Conservation (phyloP, 2,329 filamentous ascomycete species). For the Pseudogymnoascus verrucosus region DNA sequence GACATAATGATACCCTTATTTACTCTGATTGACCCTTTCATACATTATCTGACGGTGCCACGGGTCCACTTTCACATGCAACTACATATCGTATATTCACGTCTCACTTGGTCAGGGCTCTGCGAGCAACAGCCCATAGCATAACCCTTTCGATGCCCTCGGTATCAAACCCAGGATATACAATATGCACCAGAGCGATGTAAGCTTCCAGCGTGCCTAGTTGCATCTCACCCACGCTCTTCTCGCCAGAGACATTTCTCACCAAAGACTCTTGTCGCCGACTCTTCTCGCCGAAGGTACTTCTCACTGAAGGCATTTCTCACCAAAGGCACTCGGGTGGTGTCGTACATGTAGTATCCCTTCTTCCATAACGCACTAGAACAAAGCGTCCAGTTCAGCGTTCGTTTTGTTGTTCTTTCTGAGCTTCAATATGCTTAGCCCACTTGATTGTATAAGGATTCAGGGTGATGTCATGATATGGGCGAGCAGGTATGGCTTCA, state of each 20-base stretch:
- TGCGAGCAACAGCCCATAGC: too few species aligned
- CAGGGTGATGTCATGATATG: too few species aligned
- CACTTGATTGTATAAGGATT: too few species aligned
- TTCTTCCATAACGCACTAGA: not conserved
- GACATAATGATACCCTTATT: conserved; percentile 10
- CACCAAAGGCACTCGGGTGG: too few species aligned
- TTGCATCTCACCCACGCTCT: too few species aligned
- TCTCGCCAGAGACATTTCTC: not conserved
- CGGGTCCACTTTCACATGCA: not conserved
- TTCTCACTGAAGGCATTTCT: not conserved
- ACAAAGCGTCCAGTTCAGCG: too few species aligned
- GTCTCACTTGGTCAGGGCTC: not conserved
- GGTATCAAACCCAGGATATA: too few species aligned
- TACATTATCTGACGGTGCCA: not conserved
- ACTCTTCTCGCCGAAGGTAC: not conserved
- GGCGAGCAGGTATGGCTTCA: not conserved
- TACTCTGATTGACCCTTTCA: not conserved
- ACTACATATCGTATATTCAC: not conserved
- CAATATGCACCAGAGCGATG: too few species aligned
- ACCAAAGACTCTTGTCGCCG: not conserved
- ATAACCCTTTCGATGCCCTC: too few species aligned
- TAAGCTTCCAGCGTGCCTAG: too few species aligned
- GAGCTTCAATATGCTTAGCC: too few species aligned
- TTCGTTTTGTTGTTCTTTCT: too few species aligned
- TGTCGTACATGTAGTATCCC: not conserved